Evolutionary conservation across 352 stramenopile genomes (phyloP), one percentile per base, ranked within the genome.

Genomic region (Phytopythium oedochilum): DNA sequence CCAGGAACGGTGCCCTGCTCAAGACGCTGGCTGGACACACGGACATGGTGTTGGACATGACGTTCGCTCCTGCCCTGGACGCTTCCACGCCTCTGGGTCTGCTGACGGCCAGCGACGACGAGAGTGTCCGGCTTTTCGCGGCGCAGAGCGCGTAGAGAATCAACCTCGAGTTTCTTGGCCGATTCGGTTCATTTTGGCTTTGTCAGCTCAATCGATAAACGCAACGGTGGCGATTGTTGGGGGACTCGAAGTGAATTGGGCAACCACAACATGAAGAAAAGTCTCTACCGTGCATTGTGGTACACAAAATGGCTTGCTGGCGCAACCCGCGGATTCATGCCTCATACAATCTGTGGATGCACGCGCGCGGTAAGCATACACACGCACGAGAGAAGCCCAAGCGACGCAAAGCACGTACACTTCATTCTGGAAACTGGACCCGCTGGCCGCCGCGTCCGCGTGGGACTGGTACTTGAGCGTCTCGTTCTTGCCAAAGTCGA

Each of bases 21-120:
- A 84, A 78, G 59, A 73, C 72, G 12, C 71, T 96, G 36, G 86
- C 79, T 23, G 89, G 90, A 29, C 92, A 98, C 69, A 81, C 73
- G 18, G 92, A 98, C 61, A 97, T 97, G 86, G 75, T 97, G 15
- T 70, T 97, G 26, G 92, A 97, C 62, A 90, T 97, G 72, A 71
- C 68, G 29, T 90, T 96, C 40, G 70, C 91, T 36, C 61, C 65
- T 14, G 71, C 71, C 10, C 68, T 75, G 32, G 63, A 78, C 28
- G 73, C 66, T 45, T 59, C 61, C 15, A 50, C 64, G 17, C 66
- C 83, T 1, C 60, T 75, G 35, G 73, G 74, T 11, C 68, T 96
- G 47, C 78, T 96, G 60, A 94, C 86, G 2, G 69, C 73, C 26
- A 83, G 86, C 28, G 86, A 96, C 58, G 86, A 96, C 53, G 78